phyloP scores from a whole-genome alignment of 306 rosid species.

The Urtica urens region DNA sequence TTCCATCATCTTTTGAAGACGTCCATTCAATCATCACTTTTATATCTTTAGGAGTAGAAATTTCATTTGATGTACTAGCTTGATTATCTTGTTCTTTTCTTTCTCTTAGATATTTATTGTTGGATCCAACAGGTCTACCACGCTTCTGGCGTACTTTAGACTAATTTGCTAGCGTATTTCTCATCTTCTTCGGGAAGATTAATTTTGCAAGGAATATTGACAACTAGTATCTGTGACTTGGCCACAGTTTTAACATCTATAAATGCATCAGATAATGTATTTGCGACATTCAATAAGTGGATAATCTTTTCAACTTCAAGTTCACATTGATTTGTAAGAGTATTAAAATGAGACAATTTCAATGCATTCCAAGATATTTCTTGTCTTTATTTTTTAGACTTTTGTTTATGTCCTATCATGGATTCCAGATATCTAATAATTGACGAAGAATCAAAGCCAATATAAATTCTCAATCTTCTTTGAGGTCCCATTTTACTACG shows the following conservation, averaged over 20 bases:
- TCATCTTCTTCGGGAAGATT: neutral
- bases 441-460: too few species aligned
- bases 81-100: neutral
- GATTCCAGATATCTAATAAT: too few species aligned
- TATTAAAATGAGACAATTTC: neutral
- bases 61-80: too few species aligned
- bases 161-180: neutral
- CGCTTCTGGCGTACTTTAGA: neutral
- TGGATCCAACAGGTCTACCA: neutral
- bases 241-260: neutral
- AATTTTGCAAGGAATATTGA: neutral
- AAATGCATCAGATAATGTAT: slow-evolving; percentile 8
- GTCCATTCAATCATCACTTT: neutral
- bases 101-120: neutral
- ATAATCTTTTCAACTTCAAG: neutral
- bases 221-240: neutral
- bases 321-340: neutral
- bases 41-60: neutral
- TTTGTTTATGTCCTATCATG: too few species aligned
- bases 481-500: too few species aligned
- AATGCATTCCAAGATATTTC: neutral
- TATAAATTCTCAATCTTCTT: too few species aligned
- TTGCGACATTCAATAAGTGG: neutral
- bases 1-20: neutral
- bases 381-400: too few species aligned